Evolutionary conservation across 306 rosid species (phyloP).

Genomic region (Prunus dulcis): DNA sequence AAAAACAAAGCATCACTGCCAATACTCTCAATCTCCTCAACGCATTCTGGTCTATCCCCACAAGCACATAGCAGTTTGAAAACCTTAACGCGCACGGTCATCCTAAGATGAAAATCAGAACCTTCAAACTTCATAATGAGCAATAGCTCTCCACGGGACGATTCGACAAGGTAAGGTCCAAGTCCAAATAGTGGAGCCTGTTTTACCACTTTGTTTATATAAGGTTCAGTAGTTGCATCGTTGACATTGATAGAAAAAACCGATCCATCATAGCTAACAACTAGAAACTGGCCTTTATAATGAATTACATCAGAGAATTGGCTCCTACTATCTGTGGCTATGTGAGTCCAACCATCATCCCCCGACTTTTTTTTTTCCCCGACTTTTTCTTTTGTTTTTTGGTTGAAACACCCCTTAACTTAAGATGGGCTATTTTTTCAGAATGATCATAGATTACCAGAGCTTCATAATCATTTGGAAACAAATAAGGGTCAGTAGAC

Average conservation of each 20-base stretch:
- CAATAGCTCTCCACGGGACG: background rate
- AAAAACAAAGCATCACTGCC: conserved; percentile 8
- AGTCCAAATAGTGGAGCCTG: background rate
- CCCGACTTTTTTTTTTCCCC: background rate
- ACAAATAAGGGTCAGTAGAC: background rate
- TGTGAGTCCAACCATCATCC: background rate
- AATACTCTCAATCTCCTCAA: background rate
- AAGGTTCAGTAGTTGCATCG: background rate
- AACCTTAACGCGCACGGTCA: background rate
- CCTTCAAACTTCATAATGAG: background rate
- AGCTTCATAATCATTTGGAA: background rate
- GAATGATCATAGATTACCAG: background rate
- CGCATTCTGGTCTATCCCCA: background rate
- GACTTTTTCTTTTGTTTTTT: too few relatives aligned
- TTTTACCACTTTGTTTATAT: background rate
- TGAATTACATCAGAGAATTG: background rate
- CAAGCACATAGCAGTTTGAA: background rate
- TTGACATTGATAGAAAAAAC: background rate
- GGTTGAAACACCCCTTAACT: too few relatives aligned
- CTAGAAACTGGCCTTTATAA: background rate
- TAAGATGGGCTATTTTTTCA: background rate
- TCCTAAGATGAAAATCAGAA: background rate
- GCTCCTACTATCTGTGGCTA: background rate
- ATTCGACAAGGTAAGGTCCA: background rate
- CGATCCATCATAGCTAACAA: background rate